phyloP scores from a whole-genome alignment of 352 stramenopile genomes.

The Aphanomyces stellatus region DNA sequence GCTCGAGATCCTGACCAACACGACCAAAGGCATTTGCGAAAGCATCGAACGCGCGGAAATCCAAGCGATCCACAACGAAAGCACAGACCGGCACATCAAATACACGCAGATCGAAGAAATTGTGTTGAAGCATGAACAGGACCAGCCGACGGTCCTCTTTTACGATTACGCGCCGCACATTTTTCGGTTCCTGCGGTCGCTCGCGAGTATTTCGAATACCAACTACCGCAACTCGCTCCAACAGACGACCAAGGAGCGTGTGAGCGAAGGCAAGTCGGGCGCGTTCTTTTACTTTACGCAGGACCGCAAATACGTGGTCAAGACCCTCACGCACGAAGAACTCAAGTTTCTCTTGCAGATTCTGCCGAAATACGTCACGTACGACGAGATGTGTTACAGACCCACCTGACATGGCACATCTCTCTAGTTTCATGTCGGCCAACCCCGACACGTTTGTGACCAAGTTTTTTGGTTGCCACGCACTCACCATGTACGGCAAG shows the following conservation, averaged over 20 bases:
- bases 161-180: conserved; percentile 76
- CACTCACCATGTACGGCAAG: conserved; percentile 79
- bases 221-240: conserved; percentile 62
- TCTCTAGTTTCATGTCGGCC: conserved; percentile 10
- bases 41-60: conserved; percentile 55
- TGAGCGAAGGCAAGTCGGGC: conserved; percentile 75
- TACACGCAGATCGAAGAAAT: conserved; percentile 73
- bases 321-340: conserved; percentile 68
- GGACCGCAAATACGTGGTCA: conserved; percentile 77
- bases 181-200: conserved; percentile 56
- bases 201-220: conserved; percentile 46
- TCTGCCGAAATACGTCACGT: conserved; percentile 58
- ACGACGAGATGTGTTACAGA: conserved; percentile 29
- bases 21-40: conserved; percentile 76
- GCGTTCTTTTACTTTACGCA: conserved; percentile 81
- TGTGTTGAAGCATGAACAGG: conserved; percentile 38
- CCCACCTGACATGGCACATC: background rate
- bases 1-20: conserved; percentile 82
- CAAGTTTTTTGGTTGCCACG: conserved; percentile 69
- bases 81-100: conserved; percentile 53
- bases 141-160: conserved; percentile 57
- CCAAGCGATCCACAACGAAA: conserved; percentile 39
- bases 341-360: conserved; percentile 68
- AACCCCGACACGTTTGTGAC: conserved; percentile 75
- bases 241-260: conserved; percentile 64